Evolutionary conservation across 306 rosid genomes (phyloP).

Genomic region (Oxytropis ochrocephala): DNA sequence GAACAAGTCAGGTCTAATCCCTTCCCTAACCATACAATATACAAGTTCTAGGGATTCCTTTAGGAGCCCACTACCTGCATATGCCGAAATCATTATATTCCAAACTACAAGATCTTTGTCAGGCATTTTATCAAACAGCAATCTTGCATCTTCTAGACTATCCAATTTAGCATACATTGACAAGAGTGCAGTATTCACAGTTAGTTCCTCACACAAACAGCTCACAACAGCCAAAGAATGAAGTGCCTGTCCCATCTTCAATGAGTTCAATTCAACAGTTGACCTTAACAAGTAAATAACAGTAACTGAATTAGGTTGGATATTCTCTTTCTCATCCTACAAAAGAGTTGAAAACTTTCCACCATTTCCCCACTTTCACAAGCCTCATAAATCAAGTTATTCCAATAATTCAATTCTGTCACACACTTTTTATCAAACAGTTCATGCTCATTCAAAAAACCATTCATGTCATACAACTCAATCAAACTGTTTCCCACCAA

Average conservation of each 20-base stretch:
- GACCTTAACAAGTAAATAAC: conserved; percentile 38
- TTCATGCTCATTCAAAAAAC: conserved; percentile 15
- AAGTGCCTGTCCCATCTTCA: conserved; percentile 38
- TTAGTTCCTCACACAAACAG: conserved; percentile 37
- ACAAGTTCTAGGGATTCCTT: conserved; percentile 44
- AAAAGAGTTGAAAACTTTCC: conserved; percentile 26
- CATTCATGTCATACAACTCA: conserved; percentile 25
- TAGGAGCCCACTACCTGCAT: conserved; percentile 30
- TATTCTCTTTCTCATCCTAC: conserved; percentile 37
- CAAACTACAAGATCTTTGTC: conserved; percentile 65
- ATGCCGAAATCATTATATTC: conserved; percentile 65
- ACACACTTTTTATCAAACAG: conserved; percentile 17
- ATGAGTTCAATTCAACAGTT: conserved; percentile 36
- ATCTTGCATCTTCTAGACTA: conserved; percentile 34
- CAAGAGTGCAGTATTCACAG: conserved; percentile 58
- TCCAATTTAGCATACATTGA: conserved; percentile 64
- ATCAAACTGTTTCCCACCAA: conserved; percentile 32
- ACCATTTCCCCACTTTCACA: conserved; percentile 29
- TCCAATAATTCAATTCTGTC: conserved; percentile 28
- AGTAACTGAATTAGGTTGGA: conserved; percentile 34
- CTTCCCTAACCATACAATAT: conserved; percentile 44
- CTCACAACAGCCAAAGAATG: conserved; percentile 46
- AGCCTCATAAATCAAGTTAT: conserved; percentile 37
- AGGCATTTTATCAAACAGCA: conserved; percentile 57
- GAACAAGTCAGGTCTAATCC: conserved; percentile 60